phyloP scores from a whole-genome alignment of 1,284 basidiomycete genomes.

The Tremellales sp. region DNA sequence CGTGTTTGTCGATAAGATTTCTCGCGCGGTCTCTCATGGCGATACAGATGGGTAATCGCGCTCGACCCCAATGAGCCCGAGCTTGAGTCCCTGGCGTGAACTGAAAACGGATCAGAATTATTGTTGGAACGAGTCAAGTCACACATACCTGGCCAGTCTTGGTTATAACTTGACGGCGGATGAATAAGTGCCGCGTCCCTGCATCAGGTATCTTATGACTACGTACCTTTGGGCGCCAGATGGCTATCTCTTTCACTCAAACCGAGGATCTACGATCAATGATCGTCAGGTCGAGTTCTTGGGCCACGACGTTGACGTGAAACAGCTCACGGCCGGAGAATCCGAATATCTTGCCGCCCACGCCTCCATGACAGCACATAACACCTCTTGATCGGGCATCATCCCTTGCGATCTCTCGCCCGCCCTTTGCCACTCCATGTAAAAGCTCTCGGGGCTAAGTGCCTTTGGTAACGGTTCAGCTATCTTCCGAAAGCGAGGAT shows the following conservation, averaged over 20 bases:
- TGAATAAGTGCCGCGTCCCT: not conserved
- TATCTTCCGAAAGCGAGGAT: not conserved
- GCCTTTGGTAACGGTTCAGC: slow-evolving; percentile 10
- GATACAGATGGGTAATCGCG: slow-evolving; percentile 24
- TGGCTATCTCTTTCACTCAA: slow-evolving; percentile 13
- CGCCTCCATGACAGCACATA: slow-evolving; percentile 40
- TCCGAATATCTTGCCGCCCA: slow-evolving; percentile 43
- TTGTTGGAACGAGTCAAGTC: slow-evolving; percentile 4
- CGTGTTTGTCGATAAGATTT: slow-evolving; percentile 29
- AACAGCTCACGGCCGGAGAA: slow-evolving; percentile 27
- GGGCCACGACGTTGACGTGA: not conserved
- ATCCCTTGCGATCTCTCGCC: slow-evolving; percentile 35
- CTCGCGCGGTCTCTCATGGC: slow-evolving; percentile 30
- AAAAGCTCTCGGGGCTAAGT: slow-evolving; percentile 37
- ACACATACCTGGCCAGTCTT: slow-evolving; percentile 21
- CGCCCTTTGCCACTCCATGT: slow-evolving; percentile 32
- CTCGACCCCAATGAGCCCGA: slow-evolving; percentile 31
- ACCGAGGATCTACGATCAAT: slow-evolving; percentile 22
- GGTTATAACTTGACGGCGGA: slow-evolving; percentile 21
- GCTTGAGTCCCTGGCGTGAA: slow-evolving; percentile 23
- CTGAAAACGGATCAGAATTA: slow-evolving; percentile 7
- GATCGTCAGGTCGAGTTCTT: not conserved
- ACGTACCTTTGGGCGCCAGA: slow-evolving; percentile 26
- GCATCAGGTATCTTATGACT: not conserved
- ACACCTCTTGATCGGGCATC: slow-evolving; percentile 29